These are phyloP conservation scores for Inga leiocalycina DNA, from an alignment of 306 rosid genomes.

Conservation along the genomic window DNA sequence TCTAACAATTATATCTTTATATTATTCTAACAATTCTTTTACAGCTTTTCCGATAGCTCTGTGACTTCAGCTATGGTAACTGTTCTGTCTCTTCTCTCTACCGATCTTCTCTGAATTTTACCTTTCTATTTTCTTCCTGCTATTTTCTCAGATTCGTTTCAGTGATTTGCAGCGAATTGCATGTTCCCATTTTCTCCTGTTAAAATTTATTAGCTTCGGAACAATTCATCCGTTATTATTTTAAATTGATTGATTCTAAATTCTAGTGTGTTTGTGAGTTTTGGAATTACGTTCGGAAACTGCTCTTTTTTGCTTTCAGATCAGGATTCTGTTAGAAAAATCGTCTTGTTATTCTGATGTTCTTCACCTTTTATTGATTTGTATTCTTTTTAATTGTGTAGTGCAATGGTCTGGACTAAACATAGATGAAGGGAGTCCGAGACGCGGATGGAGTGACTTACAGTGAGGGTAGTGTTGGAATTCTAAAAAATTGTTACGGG, in stretches of 20 bases:
- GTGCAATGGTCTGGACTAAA: neutral
- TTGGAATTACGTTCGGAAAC: neutral
- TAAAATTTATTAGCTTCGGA: neutral
- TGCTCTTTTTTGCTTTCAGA: neutral
- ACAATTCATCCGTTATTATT: neutral
- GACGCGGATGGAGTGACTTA: too few relatives aligned
- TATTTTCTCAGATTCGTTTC: neutral
- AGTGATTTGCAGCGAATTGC: neutral
- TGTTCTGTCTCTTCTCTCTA: neutral
- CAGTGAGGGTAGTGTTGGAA: too few relatives aligned
- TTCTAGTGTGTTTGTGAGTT: neutral
- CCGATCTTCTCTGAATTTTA: neutral
- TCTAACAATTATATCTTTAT: too few relatives aligned
- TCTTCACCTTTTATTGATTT: neutral
- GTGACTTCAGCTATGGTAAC: constrained; percentile 30
- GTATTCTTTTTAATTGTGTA: neutral
- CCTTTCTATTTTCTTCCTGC: neutral
- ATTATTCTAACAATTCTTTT: too few relatives aligned
- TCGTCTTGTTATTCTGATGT: constrained; percentile 13
- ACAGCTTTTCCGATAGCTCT: constrained; percentile 17
- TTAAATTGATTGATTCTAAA: neutral
- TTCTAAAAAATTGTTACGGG: too few relatives aligned
- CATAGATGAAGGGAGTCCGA: neutral
- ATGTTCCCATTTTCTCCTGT: neutral
- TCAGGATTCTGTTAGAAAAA: constrained; percentile 2